Evolutionary conservation across 2,329 filamentous ascomycete genomes (phyloP).

Genomic region (Coniochaeta prunicola): DNA sequence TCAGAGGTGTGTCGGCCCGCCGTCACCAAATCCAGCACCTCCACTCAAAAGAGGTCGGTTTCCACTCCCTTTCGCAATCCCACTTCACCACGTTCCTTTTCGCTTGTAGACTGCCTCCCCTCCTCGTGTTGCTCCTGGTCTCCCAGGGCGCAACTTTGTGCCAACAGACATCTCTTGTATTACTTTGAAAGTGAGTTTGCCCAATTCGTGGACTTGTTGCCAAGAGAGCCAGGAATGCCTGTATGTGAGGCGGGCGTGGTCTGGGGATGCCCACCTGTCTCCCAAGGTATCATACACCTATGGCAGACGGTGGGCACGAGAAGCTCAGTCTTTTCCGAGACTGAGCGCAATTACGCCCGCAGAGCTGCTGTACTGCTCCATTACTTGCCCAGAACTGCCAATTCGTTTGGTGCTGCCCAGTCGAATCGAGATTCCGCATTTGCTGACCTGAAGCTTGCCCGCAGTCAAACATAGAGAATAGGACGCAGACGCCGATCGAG

Average conservation of each 20-base stretch:
- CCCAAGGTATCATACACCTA: not conserved
- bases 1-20: not conserved
- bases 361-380: not conserved
- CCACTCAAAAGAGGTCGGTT: constrained; percentile 3
- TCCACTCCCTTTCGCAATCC: constrained; percentile 2
- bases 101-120: not conserved
- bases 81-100: constrained; percentile 3
- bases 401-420: not conserved
- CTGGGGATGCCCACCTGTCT: not conserved
- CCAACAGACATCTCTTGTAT: constrained; percentile 2
- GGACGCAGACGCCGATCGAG: constrained; percentile 1
- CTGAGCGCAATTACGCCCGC: not conserved
- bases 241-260: not conserved
- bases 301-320: not conserved
- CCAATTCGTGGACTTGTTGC: not conserved
- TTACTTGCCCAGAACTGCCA: not conserved
- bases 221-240: no score
- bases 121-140: constrained; percentile 3
- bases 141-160: constrained; percentile 2
- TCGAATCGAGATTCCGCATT: not conserved
- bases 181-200: not conserved
- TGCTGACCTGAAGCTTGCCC: not conserved
- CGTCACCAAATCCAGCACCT: not conserved
- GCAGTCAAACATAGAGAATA: not conserved
- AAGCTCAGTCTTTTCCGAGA: not conserved